Evolutionary conservation across 768 basidiomycete genomes (phyloP).

Genomic region (Coprinopsis cinerea): DNA sequence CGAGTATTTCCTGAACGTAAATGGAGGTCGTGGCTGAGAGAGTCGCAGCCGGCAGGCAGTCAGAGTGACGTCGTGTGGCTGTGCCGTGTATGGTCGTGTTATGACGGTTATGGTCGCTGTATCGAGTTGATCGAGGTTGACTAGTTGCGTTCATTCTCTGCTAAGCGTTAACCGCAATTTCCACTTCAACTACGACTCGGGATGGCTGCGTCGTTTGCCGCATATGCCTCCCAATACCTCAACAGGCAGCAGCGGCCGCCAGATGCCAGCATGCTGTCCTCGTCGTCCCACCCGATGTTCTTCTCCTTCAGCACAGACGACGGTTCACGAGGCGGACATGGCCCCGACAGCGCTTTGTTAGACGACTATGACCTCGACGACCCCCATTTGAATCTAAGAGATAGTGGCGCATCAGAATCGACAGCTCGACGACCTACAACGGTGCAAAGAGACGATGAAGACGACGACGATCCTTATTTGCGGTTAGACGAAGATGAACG

Average conservation of each 20-base stretch:
- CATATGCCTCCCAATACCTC: constrained; percentile 79
- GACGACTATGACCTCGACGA: constrained; percentile 62
- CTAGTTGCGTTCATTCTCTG: neutral
- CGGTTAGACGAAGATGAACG: constrained; percentile 63
- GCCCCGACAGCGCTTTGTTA: constrained; percentile 31
- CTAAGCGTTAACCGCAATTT: neutral
- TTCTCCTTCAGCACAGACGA: constrained; percentile 83
- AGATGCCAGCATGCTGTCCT: constrained; percentile 43
- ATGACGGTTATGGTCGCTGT: neutral
- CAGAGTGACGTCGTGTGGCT: neutral
- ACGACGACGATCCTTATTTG: constrained; percentile 76
- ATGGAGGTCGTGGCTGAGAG: too few species aligned
- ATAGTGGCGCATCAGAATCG: constrained; percentile 23
- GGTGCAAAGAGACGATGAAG: constrained; percentile 37
- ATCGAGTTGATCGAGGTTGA: neutral
- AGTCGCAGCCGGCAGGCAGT: too few species aligned
- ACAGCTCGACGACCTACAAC: constrained; percentile 8
- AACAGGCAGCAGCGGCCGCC: constrained; percentile 35
- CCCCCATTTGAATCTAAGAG: constrained; percentile 65
- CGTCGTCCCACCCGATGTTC: constrained; percentile 76
- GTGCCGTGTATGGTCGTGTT: neutral
- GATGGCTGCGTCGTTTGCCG: constrained; percentile 68
- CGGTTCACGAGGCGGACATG: constrained; percentile 46
- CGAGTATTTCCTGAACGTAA: too few species aligned
- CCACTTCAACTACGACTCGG: constrained; percentile 2